Evolutionary conservation across 2,329 filamentous ascomycete genomes (phyloP), one percentile per base, ranked within the genome.

Genomic region (Thielaviopsis ethacetica): DNA sequence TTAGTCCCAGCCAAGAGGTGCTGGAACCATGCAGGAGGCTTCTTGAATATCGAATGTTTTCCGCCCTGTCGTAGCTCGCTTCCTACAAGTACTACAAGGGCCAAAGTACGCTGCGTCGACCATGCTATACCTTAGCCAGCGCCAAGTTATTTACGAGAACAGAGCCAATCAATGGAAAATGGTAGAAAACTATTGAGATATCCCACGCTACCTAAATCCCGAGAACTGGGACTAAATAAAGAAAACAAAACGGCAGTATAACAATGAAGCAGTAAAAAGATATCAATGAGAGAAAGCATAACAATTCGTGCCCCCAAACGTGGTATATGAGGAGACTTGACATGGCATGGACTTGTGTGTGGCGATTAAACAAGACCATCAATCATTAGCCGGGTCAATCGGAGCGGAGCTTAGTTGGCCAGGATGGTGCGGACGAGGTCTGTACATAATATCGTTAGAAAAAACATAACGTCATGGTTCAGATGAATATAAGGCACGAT

Each of bases 381-480:
- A 58, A 58, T 58, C 47, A 59, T 53, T 53, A 47, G 38, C 53
- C 57, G 50, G 19, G 21, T 58, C 27, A 41, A 17, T 19, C 51
- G 30, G 27, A 44, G 44, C 17, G 27, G 19, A 71, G 57, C 62
- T 66, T 79, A 93, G 75, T 91, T 91, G 71, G 87, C 86, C 65
- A 93, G 83, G 68, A 93, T 90, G 57, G 87, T 91, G 68, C 87
- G 84, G 68, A 93, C 87, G 62, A 93, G 84, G 63, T 93, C 87
- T 88, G 65, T 3, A n/a, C 12, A 51, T 0, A 44, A 24, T 10
- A n/a, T 10, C 26, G 50, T 64, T 44, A 62, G 58, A 59, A 54
- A 58, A 13, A 15, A 38, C 10, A 3, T 19, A 15, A 38, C 10
- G 10, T 19, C 6, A 17, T 34, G 24, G 4, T 52, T 15, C 13